Conservation (phyloP, 176 grass and related monocot species). For the Triticum urartu region DNA sequence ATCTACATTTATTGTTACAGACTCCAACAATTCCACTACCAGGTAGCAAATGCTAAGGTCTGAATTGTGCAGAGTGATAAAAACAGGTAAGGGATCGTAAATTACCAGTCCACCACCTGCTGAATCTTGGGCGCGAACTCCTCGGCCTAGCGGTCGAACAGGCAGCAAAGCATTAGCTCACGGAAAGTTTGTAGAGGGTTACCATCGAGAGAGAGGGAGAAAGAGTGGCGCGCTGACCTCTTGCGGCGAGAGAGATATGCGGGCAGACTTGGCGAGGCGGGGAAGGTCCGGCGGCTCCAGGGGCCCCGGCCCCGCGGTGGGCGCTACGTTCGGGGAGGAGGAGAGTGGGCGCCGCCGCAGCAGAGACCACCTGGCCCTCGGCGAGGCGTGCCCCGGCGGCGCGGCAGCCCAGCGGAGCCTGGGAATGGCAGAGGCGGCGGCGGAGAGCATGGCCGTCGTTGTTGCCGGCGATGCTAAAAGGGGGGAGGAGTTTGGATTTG, state of each 20-base stretch:
- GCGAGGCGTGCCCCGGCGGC: background rate
- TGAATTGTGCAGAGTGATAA: background rate
- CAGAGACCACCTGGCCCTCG: background rate
- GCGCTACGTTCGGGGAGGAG: background rate
- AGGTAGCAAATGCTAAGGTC: background rate
- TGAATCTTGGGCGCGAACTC: slow-evolving; percentile 75
- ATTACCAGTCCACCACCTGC: slow-evolving; percentile 76
- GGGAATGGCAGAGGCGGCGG: slow-evolving; percentile 36
- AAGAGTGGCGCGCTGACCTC: slow-evolving; percentile 36
- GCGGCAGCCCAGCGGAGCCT: slow-evolving; percentile 40
- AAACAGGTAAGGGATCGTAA: background rate
- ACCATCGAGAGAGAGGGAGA: background rate
- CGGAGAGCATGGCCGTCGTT: slow-evolving; percentile 48
- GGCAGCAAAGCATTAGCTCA: slow-evolving; percentile 22
- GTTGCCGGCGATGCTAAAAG: slow-evolving; percentile 1
- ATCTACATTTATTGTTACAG: background rate
- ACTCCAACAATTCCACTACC: background rate
- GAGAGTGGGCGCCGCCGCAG: slow-evolving; percentile 3
- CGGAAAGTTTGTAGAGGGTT: background rate
- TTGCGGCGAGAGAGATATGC: slow-evolving; percentile 70
- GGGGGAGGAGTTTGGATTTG: background rate
- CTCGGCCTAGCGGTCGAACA: slow-evolving; percentile 43
- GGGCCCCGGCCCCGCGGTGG: slow-evolving; percentile 23
- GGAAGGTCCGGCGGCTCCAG: slow-evolving; percentile 71
- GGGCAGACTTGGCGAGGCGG: slow-evolving; percentile 64